These are phyloP conservation scores for Crucibulum laeve DNA, from an alignment of 768 basidiomycete species.

Conservation along the genomic window DNA sequence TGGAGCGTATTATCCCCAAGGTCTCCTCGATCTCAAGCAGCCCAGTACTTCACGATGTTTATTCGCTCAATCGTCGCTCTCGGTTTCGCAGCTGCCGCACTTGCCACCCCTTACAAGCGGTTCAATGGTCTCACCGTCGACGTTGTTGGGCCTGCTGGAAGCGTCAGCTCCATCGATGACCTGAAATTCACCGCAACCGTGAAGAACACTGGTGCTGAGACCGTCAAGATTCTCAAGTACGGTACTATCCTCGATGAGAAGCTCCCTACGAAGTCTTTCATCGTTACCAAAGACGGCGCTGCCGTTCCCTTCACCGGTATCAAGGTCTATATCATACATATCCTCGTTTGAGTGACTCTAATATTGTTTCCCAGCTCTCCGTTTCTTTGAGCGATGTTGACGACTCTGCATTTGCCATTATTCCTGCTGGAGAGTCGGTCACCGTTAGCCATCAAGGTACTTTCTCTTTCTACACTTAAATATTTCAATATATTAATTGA, in stretches of 20 bases:
- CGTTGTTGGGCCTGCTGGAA: slow-evolving; percentile 19
- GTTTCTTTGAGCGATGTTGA: slow-evolving; percentile 31
- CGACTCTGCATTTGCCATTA: slow-evolving; percentile 32
- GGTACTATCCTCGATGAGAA: slow-evolving; percentile 40
- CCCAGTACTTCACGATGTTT: slow-evolving; percentile 16
- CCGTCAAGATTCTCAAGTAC: slow-evolving; percentile 40
- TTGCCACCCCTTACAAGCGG: slow-evolving; percentile 28
- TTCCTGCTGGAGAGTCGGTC: slow-evolving; percentile 35
- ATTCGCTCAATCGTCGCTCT: slow-evolving; percentile 21
- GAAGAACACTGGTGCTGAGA: slow-evolving; percentile 33
- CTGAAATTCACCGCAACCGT: slow-evolving; percentile 37
- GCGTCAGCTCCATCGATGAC: slow-evolving; percentile 30
- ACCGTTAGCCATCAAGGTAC: slow-evolving; percentile 33
- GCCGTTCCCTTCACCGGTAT: slow-evolving; percentile 37
- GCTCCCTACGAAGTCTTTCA: slow-evolving; percentile 39
- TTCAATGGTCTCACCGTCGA: slow-evolving; percentile 26
- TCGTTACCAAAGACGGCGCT: slow-evolving; percentile 32
- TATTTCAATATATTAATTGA: not conserved
- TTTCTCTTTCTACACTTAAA: not conserved
- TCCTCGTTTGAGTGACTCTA: slow-evolving; percentile 1
- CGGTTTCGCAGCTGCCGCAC: slow-evolving; percentile 18
- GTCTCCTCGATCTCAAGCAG: not conserved
- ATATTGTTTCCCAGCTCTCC: slow-evolving; percentile 20
- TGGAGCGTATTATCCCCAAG: no score
- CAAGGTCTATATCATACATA: slow-evolving; percentile 23